A percentile compares a stretch with the other conserved stretches of the same genome.
Conservation (phyloP, 768 basidiomycete genomes). For the Boletus pseudo-olivaceus region DNA sequence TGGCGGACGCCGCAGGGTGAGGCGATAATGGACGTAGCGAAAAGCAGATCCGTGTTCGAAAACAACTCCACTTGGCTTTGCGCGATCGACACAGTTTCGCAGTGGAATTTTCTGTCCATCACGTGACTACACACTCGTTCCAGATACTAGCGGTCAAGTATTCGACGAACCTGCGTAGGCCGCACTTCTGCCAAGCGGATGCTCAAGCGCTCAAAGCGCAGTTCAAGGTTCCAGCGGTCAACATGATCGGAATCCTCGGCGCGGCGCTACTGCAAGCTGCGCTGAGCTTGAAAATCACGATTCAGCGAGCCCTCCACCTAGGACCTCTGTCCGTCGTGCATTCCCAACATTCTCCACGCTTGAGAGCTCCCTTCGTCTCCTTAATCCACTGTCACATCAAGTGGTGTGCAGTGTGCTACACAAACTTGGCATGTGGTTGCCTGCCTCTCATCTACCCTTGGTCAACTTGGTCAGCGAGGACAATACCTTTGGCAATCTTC, state of each 20-base stretch:
- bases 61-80: not conserved
- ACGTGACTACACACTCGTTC: not conserved
- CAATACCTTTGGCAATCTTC: not conserved
- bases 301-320: slow-evolving; percentile 9
- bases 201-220: no score
- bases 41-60: slow-evolving; percentile 17
- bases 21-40: slow-evolving; percentile 8
- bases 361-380: not conserved
- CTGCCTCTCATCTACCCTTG: not conserved
- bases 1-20: slow-evolving; percentile 25
- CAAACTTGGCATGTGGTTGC: slow-evolving; percentile 9
- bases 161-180: not conserved
- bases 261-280: slow-evolving; percentile 10
- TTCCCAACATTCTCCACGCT: not conserved
- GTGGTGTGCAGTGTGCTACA: not conserved
- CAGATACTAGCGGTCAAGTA: not conserved
- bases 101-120: not conserved
- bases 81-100: slow-evolving; percentile 7
- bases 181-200: not conserved
- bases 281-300: slow-evolving; percentile 20
- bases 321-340: not conserved
- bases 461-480: not conserved
- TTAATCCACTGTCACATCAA: slow-evolving; percentile 1
- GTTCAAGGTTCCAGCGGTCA: slow-evolving; percentile 9
- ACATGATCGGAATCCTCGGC: slow-evolving; percentile 17